These are phyloP conservation scores for Prunus armeniaca DNA, from an alignment of 306 rosid species.

Conservation along the genomic window DNA sequence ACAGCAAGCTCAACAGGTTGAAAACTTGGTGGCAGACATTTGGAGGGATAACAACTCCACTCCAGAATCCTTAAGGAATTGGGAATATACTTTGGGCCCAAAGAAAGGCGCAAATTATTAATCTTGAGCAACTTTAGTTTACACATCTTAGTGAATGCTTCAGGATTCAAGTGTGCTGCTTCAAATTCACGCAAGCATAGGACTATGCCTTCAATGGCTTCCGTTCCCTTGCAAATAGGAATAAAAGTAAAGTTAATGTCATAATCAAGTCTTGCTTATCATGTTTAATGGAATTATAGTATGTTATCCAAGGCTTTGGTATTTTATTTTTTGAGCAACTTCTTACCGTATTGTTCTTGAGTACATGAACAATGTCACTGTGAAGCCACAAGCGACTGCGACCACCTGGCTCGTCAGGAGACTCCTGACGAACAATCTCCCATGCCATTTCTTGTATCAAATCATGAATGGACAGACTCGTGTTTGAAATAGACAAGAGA, in stretches of 20 bases:
- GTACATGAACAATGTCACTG: conserved; percentile 9
- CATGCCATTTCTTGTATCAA: conserved; percentile 34
- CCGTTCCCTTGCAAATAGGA: neutral
- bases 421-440: conserved; percentile 25
- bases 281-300: neutral
- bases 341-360: conserved; percentile 16
- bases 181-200: neutral
- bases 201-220: conserved; percentile 12
- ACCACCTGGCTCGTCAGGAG: neutral
- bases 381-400: conserved; percentile 23
- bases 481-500: conserved; percentile 7
- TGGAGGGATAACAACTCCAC: conserved; percentile 9
- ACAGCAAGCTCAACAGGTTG: neutral
- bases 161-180: conserved; percentile 12
- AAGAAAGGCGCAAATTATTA: too few relatives aligned
- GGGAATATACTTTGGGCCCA: conserved; percentile 3
- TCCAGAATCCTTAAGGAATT: neutral
- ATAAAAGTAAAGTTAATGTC: neutral
- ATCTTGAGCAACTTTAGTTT: conserved; percentile 1
- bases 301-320: neutral
- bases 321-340: neutral
- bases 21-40: neutral
- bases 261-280: neutral
- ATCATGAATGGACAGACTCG: conserved; percentile 17
- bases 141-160: conserved; percentile 17